Evolutionary conservation across 495 filamentous ascomycete genomes (phyloP), one percentile per base, ranked within the genome.

Genomic region (Aspergillus kassunensis): DNA sequence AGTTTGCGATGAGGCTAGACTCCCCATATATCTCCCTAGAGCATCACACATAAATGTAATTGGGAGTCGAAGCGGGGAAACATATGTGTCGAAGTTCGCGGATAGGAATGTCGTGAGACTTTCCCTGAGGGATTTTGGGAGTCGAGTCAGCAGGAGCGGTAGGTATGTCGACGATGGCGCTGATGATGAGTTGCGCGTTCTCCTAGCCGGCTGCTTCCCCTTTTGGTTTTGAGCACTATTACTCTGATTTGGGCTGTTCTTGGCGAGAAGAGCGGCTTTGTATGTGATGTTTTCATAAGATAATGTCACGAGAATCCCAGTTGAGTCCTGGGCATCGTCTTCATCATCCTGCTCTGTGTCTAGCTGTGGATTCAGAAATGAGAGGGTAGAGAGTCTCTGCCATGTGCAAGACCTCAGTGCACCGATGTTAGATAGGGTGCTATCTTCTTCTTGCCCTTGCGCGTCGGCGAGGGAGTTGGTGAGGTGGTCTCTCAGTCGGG

Each of bases 141-240:
- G 69, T n/a, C 73, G 73, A 1, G 73, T 76, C 35, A 83, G 58
- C 4, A 83, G 62, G n/a, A 83, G 49, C 0, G 80, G 80, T 13
- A 81, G 70, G 41, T 64, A 55, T 3, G 79, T 76, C 13, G 76
- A 74, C 9, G 27, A 10, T 2, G 43, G 18, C 1, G 8, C 6
- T 45, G 43, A 45, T 56, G 18, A 55, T 45, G 41, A 20, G 8
- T 46, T 31, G 42, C 42, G 42, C 25, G 6, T 33, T 30, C 18
- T 25, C 23, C 9, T 41, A n/a, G n/a, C n/a, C n/a, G n/a, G 39
- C 21, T n/a, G 2, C 18, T 42, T 16, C 20, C 29, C 11, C 30
- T 33, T 33, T 11, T 33, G 9, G 9, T 33, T 33, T 33, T n/a
- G 15, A 4, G 43, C 4, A 23, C 21, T 24, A 8, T 25, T 23